Evolutionary conservation across 176 grass and related monocot species (phyloP).

Genomic region (Oryza punctata): DNA sequence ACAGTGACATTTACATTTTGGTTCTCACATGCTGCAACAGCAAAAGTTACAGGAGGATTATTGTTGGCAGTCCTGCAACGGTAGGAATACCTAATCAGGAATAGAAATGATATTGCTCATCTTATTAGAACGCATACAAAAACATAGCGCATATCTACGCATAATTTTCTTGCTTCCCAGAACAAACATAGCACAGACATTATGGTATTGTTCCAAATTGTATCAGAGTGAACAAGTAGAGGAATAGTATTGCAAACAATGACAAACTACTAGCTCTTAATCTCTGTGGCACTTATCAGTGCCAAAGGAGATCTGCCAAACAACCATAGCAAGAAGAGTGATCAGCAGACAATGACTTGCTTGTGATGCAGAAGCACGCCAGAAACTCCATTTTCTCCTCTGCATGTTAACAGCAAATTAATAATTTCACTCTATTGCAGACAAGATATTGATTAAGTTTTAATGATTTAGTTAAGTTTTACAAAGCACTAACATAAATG

Average conservation of each 20-base stretch:
- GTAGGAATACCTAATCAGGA: slow-evolving; percentile 32
- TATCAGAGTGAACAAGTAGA: background rate
- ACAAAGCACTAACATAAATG: slow-evolving; percentile 88
- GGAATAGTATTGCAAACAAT: slow-evolving; percentile 22
- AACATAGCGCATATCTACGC: background rate
- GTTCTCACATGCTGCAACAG: slow-evolving; percentile 84
- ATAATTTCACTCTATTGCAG: slow-evolving; percentile 28
- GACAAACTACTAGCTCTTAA: slow-evolving; percentile 6
- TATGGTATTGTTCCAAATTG: slow-evolving; percentile 10
- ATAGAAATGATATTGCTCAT: background rate
- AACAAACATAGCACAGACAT: background rate
- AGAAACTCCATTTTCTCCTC: slow-evolving; percentile 90
- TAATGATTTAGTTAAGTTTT: slow-evolving; percentile 14
- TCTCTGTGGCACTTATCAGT: background rate
- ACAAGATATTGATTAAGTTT: slow-evolving; percentile 31
- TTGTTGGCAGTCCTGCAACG: slow-evolving; percentile 76
- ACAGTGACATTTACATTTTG: slow-evolving; percentile 92
- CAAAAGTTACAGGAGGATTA: slow-evolving; percentile 96
- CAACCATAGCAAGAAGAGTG: slow-evolving; percentile 39
- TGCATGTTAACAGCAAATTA: slow-evolving; percentile 44
- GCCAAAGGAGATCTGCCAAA: slow-evolving; percentile 33
- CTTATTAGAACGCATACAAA: background rate
- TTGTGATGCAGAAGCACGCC: slow-evolving; percentile 98
- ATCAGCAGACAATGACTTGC: slow-evolving; percentile 62
- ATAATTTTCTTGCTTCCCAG: slow-evolving; percentile 8